Evolutionary conservation across 2,329 filamentous ascomycete genomes (phyloP), one percentile per base, ranked within the genome.

Genomic region (Fusarium humuli): DNA sequence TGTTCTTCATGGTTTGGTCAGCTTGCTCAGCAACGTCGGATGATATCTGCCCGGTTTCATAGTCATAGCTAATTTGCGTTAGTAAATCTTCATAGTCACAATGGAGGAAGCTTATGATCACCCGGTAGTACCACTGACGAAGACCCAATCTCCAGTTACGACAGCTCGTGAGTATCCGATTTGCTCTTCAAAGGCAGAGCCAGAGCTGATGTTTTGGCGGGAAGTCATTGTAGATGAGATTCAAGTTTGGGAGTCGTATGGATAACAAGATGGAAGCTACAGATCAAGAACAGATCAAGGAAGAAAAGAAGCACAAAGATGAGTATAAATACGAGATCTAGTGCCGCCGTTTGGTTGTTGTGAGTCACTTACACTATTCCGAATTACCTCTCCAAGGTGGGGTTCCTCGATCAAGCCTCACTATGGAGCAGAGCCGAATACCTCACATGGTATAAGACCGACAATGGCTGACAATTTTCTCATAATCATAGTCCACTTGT

Each of bases 141-240:
- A 83, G 13, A 87, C 77, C 80, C 83, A 84, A 40, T 84, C 83
- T 13, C 83, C 85, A 2, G 80, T 77, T 20, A 86, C 80, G 5
- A 88, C 84, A 37, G 85, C 86, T 50, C 86, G 81, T 30, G 85
- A 87, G 75, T 88, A 88, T 52, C 83, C 85, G 57, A 87, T 87
- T 65, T 84, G 79, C 27, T 78, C 78, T 75, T 88, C 86, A 66
- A 87, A 88, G 42, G 79, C 75, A 7, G 85, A 87, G 53, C 82
- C 83, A 23, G 84, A 86, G 70, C 80, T 83, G 70, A 87, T 84
- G 71, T 82, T 81, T 48, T 69, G 70, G 40, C 81, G 79, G 25
- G 75, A 53, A 79, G 82, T 79, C 67, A 57, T 77, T 45, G 18
- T 44, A 22, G 14, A 41, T 6, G 18, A 23, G 34, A 40, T 25